These are phyloP conservation scores for Cercophora samala DNA, from an alignment of 495 filamentous ascomycete species.

Conservation along the genomic window DNA sequence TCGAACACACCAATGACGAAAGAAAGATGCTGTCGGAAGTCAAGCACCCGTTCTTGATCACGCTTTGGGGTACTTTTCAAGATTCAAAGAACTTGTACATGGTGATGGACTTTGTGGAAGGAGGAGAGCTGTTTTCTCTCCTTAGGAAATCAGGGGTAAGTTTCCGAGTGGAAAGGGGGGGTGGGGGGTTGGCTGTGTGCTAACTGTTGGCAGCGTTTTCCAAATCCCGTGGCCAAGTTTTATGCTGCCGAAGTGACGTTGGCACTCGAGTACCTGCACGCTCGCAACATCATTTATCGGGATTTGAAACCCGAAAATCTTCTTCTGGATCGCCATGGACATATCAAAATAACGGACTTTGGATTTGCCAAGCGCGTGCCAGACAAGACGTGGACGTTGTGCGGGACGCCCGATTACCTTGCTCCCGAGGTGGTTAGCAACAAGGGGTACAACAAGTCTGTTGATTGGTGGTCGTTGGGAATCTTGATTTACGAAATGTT, in stretches of 20 bases:
- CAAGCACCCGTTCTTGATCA: constrained; percentile 95
- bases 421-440: constrained; percentile 95
- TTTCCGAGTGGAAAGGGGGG: neutral
- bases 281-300: constrained; percentile 92
- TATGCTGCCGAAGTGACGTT: constrained; percentile 97
- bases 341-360: constrained; percentile 98
- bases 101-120: constrained; percentile 99
- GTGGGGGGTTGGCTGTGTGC: constrained; percentile 8
- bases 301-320: constrained; percentile 97
- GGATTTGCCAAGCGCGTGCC: constrained; percentile 98
- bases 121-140: constrained; percentile 93
- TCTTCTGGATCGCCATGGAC: constrained; percentile 90
- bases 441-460: constrained; percentile 98
- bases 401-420: constrained; percentile 97
- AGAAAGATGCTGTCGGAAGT: constrained; percentile 90
- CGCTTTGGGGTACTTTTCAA: constrained; percentile 97
- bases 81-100: constrained; percentile 95
- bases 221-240: constrained; percentile 97
- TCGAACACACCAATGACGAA: constrained; percentile 98
- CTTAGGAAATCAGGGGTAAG: constrained; percentile 93
- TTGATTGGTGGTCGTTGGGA: constrained; percentile 95
- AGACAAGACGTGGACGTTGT: constrained; percentile 98
- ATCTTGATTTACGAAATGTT: constrained; percentile 99
- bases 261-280: constrained; percentile 93
- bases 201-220: constrained; percentile 71